A percentile compares a stretch with the other conserved stretches of the same genome.
Evolutionary conservation across 257 asterid species (phyloP).

Genomic region (Craterostigma plantagineum): DNA sequence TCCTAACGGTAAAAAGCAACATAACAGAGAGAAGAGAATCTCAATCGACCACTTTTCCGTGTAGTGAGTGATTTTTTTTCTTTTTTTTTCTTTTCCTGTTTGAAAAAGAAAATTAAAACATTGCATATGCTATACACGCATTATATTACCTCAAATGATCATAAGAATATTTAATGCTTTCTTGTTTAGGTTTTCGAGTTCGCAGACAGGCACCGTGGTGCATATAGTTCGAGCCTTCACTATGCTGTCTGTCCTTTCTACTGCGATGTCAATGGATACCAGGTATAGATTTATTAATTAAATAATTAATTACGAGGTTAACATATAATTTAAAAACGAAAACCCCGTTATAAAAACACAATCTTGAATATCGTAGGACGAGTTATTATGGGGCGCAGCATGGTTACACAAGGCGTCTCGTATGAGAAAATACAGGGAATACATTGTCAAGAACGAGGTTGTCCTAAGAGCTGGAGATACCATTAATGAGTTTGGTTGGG

Average conservation of each 20-base stretch:
- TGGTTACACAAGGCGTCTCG: constrained; percentile 93
- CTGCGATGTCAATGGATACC: constrained; percentile 73
- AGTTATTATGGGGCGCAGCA: constrained; percentile 81
- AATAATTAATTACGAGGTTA: neutral
- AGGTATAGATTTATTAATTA: constrained; percentile 28
- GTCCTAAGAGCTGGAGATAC: constrained; percentile 72
- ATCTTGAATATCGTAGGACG: constrained; percentile 29
- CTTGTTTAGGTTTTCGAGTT: constrained; percentile 61
- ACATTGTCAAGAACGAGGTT: constrained; percentile 63
- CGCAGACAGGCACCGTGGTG: constrained; percentile 80
- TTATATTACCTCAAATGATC: neutral
- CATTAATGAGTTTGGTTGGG: constrained; percentile 91
- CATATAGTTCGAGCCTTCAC: constrained; percentile 56
- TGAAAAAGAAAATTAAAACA: neutral
- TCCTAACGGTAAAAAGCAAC: neutral
- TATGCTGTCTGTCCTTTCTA: constrained; percentile 80
- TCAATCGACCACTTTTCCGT: neutral
- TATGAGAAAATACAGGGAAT: constrained; percentile 47
- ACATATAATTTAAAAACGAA: neutral
- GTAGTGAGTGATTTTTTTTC: no score
- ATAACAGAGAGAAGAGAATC: neutral
- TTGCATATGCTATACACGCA: neutral
- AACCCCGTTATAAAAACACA: neutral
- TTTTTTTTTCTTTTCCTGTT: no score
- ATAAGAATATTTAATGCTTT: neutral